Percentiles rank a stretch among this genome's conserved stretches.
phyloP scores from a whole-genome alignment of 2,329 filamentous ascomycete genomes.

The Fonsecaea erecta region DNA sequence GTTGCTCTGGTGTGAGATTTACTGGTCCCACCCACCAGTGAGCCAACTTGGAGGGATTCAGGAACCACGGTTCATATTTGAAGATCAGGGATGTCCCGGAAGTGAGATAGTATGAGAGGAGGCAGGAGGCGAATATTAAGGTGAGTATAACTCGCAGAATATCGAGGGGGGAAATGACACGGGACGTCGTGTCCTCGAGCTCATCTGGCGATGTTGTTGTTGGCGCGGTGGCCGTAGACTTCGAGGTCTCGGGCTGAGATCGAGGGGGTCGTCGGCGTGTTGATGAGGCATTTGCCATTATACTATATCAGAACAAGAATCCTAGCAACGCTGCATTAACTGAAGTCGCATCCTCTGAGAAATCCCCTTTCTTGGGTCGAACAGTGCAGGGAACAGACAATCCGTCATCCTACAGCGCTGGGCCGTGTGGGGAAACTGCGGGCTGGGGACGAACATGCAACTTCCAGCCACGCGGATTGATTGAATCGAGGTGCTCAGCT shows the following conservation, averaged over 20 bases:
- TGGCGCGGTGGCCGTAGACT: not conserved
- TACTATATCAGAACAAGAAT: not conserved
- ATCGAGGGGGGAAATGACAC: slow-evolving; percentile 61
- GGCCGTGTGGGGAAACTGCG: slow-evolving; percentile 16
- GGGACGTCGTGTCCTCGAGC: slow-evolving; percentile 27
- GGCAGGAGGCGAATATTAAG: slow-evolving; percentile 67
- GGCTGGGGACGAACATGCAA: slow-evolving; percentile 16
- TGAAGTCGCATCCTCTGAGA: not conserved
- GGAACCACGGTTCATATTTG: slow-evolving; percentile 69
- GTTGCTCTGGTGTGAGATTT: slow-evolving; percentile 74
- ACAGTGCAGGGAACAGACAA: not conserved
- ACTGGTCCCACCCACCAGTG: slow-evolving; percentile 64
- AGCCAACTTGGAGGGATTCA: slow-evolving; percentile 62
- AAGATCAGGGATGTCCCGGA: slow-evolving; percentile 71
- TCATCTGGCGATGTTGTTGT: slow-evolving; percentile 12
- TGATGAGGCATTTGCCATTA: slow-evolving; percentile 20
- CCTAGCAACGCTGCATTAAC: not conserved
- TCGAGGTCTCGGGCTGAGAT: slow-evolving; percentile 3
- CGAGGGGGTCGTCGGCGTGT: slow-evolving; percentile 22
- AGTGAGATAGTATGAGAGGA: slow-evolving; percentile 76
- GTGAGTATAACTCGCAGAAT: slow-evolving; percentile 71
- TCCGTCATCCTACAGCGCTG: not conserved
- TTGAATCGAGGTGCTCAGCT: slow-evolving; percentile 7
- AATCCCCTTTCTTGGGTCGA: not conserved
- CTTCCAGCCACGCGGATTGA: slow-evolving; percentile 28